Evolutionary conservation across 805 yeast species (phyloP).

Genomic region (Jamesozyma spencerorum): DNA sequence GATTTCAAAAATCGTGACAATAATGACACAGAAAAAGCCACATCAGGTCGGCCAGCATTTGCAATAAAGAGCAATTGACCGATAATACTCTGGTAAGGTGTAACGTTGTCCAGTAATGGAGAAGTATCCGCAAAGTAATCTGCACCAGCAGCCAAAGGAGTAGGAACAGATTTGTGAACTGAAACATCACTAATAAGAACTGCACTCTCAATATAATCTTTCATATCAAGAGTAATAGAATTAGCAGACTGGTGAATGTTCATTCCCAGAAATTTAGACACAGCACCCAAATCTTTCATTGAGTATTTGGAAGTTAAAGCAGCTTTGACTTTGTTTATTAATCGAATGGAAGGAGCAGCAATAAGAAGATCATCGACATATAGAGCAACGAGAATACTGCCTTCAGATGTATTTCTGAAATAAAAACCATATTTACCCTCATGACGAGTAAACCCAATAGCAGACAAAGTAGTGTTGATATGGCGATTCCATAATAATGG

Average conservation of each 20-base stretch:
- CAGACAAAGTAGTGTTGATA: conserved; percentile 22
- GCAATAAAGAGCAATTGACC: no score
- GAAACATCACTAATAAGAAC: not conserved
- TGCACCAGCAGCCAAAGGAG: not conserved
- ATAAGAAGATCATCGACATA: conserved; percentile 9
- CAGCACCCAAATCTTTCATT: conserved; percentile 7
- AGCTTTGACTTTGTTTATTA: not conserved
- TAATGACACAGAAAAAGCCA: no score
- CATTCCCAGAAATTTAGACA: conserved; percentile 4
- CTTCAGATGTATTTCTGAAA: not conserved
- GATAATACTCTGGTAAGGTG: no score
- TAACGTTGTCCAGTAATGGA: no score
- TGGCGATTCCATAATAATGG: conserved; percentile 24
- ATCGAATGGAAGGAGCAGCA: conserved; percentile 1
- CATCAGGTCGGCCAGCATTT: no score
- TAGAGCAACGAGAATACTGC: conserved; percentile 1
- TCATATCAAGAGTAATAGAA: no score
- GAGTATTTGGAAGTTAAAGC: not conserved
- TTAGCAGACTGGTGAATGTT: not conserved
- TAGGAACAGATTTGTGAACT: no score
- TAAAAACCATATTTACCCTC: conserved; percentile 5
- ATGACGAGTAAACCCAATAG: conserved; percentile 15
- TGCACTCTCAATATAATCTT: conserved; percentile 13
- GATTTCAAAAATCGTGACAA: no score
- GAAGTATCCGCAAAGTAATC: not conserved